phyloP scores from a whole-genome alignment of 768 basidiomycete genomes.

The Strobilomyces confusus region DNA sequence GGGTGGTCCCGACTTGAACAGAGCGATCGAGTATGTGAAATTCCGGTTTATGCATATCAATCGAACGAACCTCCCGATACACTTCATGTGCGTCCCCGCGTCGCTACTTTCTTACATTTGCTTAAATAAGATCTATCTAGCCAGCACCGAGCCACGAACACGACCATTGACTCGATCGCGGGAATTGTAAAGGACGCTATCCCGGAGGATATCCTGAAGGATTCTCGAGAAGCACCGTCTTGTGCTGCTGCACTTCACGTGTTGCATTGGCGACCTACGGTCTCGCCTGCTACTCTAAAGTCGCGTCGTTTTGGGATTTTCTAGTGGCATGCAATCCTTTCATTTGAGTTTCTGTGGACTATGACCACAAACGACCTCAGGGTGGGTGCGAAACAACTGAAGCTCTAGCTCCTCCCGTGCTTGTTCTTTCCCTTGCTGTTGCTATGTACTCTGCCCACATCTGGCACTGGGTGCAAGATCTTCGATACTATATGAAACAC shows the following conservation, averaged over 20 bases:
- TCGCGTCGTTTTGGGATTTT: background rate
- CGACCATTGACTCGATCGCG: background rate
- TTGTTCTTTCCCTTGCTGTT: no score
- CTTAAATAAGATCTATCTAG: background rate
- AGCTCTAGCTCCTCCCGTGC: no score
- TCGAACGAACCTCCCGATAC: background rate
- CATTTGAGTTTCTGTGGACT: background rate
- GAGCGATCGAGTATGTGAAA: background rate
- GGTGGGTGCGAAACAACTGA: no score
- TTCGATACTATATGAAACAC: no score
- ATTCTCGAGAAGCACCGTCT: background rate
- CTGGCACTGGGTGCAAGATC: no score
- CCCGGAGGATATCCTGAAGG: background rate
- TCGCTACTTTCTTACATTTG: background rate
- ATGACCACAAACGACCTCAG: background rate
- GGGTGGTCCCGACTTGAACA: background rate
- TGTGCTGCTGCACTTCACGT: background rate
- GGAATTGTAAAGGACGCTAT: background rate
- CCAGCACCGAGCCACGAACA: background rate
- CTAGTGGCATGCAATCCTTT: background rate
- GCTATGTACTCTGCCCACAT: no score
- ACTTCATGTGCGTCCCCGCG: background rate
- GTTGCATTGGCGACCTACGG: background rate
- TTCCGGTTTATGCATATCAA: background rate
- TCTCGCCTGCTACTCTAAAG: background rate